Evolutionary conservation across 108 stramenopile species (phyloP), one percentile per base, ranked within the genome.

Genomic region (Asterionellopsis glacialis): DNA sequence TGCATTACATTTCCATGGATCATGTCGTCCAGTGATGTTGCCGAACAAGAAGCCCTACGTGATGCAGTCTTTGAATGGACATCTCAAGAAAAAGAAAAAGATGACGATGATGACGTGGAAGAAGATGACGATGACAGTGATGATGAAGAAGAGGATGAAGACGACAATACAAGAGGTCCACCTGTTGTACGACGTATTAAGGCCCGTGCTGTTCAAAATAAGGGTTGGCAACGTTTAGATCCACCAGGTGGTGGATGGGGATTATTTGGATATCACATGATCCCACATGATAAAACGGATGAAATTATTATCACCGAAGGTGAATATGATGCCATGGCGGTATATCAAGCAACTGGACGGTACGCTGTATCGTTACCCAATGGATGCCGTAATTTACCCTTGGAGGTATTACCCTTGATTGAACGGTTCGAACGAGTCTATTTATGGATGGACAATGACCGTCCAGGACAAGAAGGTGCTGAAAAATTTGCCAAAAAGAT

Each of bases 311-410:
- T 99, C 28, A 98, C 97, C 21, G 98, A 99, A 74, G 98, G 98
- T 22, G 98, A 99, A 67, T 96, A 93, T 57, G 98, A 99, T 72
- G 98, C 98, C 58, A 96, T 99, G 96, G 95, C 98, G 4, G 97
- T 99, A 0, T 80, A 79, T 50, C 96, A 99, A 69, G 95, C 89
- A 10, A 99, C 98, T 0, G 93, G 90, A 25, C 53, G 74, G 15
- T 78, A 70, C 11, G 82, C 88, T 14, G 84, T 94, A 1, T 80
- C 77, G 59, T 56, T 99, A 21, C 98, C 98, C 15, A 97, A 96
- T 63, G 98, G 98, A 25, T 93, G 90, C 65, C 74, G 92, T 12
- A 83, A 79, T 10, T 70, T 99, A 51, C 96, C 98, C 18, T 72
- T 79, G 18, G 91, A 90, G 61, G 75, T 96, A 28, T 69, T 99